Percentiles rank a stretch among this genome's conserved stretches.
Evolutionary conservation across 352 stramenopile species (phyloP).

Genomic region (Phytophthora vignae): DNA sequence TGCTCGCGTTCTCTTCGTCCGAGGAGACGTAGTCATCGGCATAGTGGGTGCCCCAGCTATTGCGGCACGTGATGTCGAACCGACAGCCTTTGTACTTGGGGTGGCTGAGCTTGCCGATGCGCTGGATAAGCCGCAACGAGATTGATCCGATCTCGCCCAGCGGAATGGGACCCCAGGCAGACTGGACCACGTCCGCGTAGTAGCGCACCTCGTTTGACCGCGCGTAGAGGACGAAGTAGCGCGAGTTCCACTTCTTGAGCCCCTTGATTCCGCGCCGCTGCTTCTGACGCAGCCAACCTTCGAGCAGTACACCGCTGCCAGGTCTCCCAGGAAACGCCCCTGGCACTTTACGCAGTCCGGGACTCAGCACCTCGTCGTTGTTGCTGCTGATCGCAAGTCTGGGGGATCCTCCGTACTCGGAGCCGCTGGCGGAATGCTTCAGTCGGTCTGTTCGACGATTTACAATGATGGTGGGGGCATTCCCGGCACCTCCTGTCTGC

Average conservation of each 20-base stretch:
- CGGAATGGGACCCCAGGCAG: conserved; percentile 78
- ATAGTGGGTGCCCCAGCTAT: conserved; percentile 80
- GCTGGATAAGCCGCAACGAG: conserved; percentile 82
- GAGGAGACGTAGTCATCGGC: conserved; percentile 84
- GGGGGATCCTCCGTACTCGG: conserved; percentile 47
- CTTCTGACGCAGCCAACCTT: conserved; percentile 87
- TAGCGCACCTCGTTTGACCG: conserved; percentile 82
- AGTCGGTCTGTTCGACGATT: conserved; percentile 60
- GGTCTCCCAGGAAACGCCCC: conserved; percentile 56
- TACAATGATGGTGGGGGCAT: conserved; percentile 36
- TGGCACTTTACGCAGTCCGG: conserved; percentile 60
- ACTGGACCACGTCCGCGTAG: conserved; percentile 82
- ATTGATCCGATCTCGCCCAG: conserved; percentile 84
- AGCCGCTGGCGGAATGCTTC: conserved; percentile 55
- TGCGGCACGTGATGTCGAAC: conserved; percentile 87
- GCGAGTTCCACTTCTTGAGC: conserved; percentile 87
- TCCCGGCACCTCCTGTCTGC: conserved; percentile 27
- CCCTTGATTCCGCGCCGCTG: conserved; percentile 81
- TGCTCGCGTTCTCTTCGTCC: conserved; percentile 68
- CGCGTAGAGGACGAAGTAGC: conserved; percentile 85
- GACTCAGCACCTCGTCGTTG: conserved; percentile 49
- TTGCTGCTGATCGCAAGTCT: conserved; percentile 19
- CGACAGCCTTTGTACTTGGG: conserved; percentile 86
- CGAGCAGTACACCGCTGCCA: conserved; percentile 76
- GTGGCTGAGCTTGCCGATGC: conserved; percentile 79